Percentiles rank a stretch among this genome's conserved stretches.
These are phyloP conservation scores for Tetrahymena malaccensis DNA, from an alignment of 73 alveolate genomes.

Conservation along the genomic window DNA sequence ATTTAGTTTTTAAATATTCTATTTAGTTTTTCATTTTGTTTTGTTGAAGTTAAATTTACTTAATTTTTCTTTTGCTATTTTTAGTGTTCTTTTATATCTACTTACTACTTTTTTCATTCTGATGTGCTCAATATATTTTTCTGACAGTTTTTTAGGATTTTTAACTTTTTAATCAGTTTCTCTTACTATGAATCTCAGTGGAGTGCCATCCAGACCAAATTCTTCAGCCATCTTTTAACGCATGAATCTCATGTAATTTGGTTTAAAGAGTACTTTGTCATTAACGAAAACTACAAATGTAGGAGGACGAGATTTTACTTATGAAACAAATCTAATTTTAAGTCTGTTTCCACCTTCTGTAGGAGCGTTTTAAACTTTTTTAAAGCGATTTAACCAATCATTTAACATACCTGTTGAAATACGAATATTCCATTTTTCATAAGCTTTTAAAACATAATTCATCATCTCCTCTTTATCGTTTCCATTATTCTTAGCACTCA, in stretches of 20 bases:
- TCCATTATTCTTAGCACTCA: conserved; percentile 65
- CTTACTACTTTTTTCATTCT: not conserved
- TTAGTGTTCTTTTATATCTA: not conserved
- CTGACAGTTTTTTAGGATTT: not conserved
- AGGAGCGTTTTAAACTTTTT: conserved; percentile 62
- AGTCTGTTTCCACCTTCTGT: conserved; percentile 57
- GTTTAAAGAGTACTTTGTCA: conserved; percentile 50
- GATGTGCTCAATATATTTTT: not conserved
- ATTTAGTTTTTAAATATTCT: too few species aligned
- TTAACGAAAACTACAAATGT: conserved; percentile 75
- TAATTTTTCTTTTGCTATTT: not conserved
- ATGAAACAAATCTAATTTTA: conserved; percentile 59
- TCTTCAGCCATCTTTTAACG: conserved; percentile 52
- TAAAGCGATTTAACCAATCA: conserved; percentile 64
- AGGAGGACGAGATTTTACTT: conserved; percentile 79
- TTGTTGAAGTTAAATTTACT: not conserved
- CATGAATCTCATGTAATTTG: conserved; percentile 47
- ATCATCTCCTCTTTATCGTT: conserved; percentile 45
- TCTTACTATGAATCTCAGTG: conserved; percentile 64
- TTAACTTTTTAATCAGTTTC: conserved; percentile 47
- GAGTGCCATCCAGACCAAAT: conserved; percentile 79
- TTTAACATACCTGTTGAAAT: conserved; percentile 70
- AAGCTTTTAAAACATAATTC: conserved; percentile 65
- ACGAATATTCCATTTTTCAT: conserved; percentile 85
- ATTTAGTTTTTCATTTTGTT: not conserved